Base-by-base conservation (phyloP, 805 yeast species). In the Pichia phayaonensis region DNA sequence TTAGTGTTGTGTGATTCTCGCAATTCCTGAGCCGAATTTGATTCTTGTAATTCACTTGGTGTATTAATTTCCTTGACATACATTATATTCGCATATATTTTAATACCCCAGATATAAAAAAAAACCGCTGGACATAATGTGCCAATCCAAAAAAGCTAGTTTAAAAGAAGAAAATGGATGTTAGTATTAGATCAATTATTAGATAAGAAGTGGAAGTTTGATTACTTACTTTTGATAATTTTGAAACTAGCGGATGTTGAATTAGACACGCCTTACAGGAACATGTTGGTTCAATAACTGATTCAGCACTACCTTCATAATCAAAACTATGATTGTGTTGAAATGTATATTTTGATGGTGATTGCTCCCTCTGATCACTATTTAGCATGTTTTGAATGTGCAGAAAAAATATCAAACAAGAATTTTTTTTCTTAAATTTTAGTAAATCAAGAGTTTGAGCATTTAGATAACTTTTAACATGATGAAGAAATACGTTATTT, bases 141-240 rank as follows among this genome's bases (percentile, higher is more conserved):
- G 2, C 56, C 58, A 34, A 43, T 18, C 24, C 53, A 29, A 24
- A 55, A 55, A 20, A 55, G 13, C 58, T 55, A 11, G 26, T 6
- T 41, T 21, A 6, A 18, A 41, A 36, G 3, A 15, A 13, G n/a
- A 16, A 29, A 2, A 3, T 8, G 8, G 20, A 29, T 43, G 49
- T 47, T 47, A 24, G 44, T 43, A 49, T 47, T 40, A 26, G 41
- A 6, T 34, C 10, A 13, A 29, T 34, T 42, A n/a, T 43, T 18
- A 26, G 2, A 36, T 21, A 15, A 21, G 38, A 38, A 39, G 12
- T 26, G 8, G 29, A 26, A 34, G 21, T n/a, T 7, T 11, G 1
- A 2, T 18, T 20, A 44, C 53, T 15, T 51, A 54, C 57, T 27
- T 21, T 24, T 8, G 24, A 8, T 10, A 51, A 45, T 21, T 47